Evolutionary conservation across 495 filamentous ascomycete species (phyloP), one percentile per base, ranked within the genome.

Genomic region (Trichoderma orchidacearum): DNA sequence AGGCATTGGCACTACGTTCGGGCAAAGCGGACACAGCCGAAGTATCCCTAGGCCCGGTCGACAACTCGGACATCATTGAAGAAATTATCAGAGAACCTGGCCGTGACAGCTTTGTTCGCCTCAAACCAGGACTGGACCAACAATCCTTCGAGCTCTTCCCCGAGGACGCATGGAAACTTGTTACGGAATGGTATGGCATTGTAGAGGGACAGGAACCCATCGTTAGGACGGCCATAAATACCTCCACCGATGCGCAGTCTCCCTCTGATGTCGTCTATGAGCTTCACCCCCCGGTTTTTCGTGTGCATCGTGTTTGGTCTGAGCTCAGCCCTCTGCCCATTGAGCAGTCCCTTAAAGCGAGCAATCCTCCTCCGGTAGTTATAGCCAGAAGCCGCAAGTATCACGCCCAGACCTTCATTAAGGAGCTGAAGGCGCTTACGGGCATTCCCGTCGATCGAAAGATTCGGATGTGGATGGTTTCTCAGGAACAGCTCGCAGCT

Each of bases 251-350:
- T 36, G 75, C 77, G 15, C 71, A 68, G 1, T 70, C 71, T 7
- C 35, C 66, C n/a, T 68, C 79, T 25, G 90, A 95, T 55, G 66
- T 95, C 8, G 78, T 86, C 63, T 92, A 86, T 61, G 93, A 98
- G 66, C 74, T 87, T 30, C 80, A 90, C 62, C 94, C 91, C 18
- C 90, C 88, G 1, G 78, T 95, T 21, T 88, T 95, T 70, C 90
- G 85, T 1, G 79, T 98, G 41, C 80, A 94, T 61, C 90, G 90
- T 59, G 73, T 97, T 9, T 78, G 80, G 61, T 74, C 76, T 18
- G 66, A 72, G n/a, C 76, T 68, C 8, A 80, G 72, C 55, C 66
- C 67, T n/a, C 63, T 76, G 17, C 71, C 77, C n/a, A 79, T 84
- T 5, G 73, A 76, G 13, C 76, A 84, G 58, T 66, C 75, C 1